A percentile compares a stretch with the other conserved stretches of the same genome.
Evolutionary conservation across 495 filamentous ascomycete genomes (phyloP).

Genomic region (Lophium mytilinum): DNA sequence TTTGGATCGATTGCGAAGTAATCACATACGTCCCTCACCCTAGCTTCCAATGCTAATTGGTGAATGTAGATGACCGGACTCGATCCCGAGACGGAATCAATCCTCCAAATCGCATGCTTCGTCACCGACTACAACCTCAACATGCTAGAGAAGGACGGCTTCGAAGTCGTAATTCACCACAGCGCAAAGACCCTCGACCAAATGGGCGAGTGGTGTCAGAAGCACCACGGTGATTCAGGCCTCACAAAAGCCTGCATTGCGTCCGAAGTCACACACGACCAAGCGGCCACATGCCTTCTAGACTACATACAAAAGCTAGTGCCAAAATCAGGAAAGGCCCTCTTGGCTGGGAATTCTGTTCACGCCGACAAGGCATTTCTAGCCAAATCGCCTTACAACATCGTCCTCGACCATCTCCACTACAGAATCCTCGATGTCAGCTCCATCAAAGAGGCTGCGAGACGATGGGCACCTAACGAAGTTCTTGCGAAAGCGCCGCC

Average conservation of each 20-base stretch:
- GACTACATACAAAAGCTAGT: constrained; percentile 67
- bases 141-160: constrained; percentile 67
- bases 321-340: constrained; percentile 51
- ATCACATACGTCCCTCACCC: not conserved
- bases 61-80: constrained; percentile 85
- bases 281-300: constrained; percentile 66
- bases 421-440: constrained; percentile 91
- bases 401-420: constrained; percentile 67
- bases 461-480: constrained; percentile 64
- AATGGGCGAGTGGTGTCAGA: constrained; percentile 69
- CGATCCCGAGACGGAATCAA: constrained; percentile 64
- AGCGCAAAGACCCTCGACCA: constrained; percentile 56
- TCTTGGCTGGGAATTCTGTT: constrained; percentile 87
- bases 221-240: constrained; percentile 62
- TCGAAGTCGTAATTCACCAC: constrained; percentile 73
- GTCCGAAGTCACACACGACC: constrained; percentile 61
- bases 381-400: constrained; percentile 59
- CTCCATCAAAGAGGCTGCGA: constrained; percentile 76
- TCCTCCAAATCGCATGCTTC: constrained; percentile 90
- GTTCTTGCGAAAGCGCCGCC: constrained; percentile 51
- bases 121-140: constrained; percentile 74
- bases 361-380: constrained; percentile 86
- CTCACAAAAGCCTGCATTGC: constrained; percentile 67
- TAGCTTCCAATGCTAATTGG: not conserved
- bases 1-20: constrained; percentile 91